Percentiles rank a stretch among this genome's conserved stretches.
These are phyloP conservation scores for Vachellia collinsii DNA, from an alignment of 306 rosid species.

Conservation along the genomic window DNA sequence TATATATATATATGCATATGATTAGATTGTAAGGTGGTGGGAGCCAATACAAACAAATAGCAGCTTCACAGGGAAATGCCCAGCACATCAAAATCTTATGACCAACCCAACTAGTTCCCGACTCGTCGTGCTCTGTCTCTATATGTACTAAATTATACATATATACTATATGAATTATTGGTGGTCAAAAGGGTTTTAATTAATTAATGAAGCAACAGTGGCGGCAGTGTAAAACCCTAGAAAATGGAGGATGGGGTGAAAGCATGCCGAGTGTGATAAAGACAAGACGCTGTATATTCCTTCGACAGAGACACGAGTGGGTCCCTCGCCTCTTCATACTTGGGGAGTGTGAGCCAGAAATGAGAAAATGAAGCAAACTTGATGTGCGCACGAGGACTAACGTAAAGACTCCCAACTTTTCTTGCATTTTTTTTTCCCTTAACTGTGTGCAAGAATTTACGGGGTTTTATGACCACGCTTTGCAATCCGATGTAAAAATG, in stretches of 20 bases:
- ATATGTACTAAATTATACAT: background rate
- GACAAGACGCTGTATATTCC: constrained; percentile 96
- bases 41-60: background rate
- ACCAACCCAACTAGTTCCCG: constrained; percentile 7
- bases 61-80: constrained; percentile 1
- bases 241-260: constrained; percentile 70
- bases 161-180: too few species aligned
- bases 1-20: background rate
- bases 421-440: constrained; percentile 34
- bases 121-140: background rate
- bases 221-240: constrained; percentile 63
- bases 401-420: constrained; percentile 66
- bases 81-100: constrained; percentile 14
- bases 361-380: constrained; percentile 21
- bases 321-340: constrained; percentile 43
- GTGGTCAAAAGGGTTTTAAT: too few species aligned
- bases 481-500: background rate
- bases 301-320: constrained; percentile 79
- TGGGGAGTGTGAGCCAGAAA: constrained; percentile 17
- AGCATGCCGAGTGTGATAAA: constrained; percentile 86
- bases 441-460: background rate
- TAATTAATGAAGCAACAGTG: constrained; percentile 10
- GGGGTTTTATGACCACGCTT: background rate
- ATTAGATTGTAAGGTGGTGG: constrained; percentile 4
- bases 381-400: constrained; percentile 75